phyloP scores from a whole-genome alignment of 805 yeast species.

The Yarrowia keelungensis region DNA sequence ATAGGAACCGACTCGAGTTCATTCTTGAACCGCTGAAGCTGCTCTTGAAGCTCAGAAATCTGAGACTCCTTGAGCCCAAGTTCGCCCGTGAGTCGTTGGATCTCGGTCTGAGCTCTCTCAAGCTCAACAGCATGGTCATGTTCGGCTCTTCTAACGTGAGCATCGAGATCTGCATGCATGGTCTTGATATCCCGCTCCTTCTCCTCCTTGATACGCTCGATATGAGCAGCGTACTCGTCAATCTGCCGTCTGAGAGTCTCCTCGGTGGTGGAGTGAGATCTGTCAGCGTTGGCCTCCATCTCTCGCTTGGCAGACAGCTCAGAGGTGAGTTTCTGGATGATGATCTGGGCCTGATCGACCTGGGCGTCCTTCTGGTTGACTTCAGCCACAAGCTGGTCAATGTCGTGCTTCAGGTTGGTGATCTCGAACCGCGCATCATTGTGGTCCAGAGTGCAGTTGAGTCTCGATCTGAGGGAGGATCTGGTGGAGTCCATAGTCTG shows the following conservation, averaged over 20 bases:
- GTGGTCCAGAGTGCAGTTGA: conserved; percentile 20
- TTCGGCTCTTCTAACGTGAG: conserved; percentile 15
- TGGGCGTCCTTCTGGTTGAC: conserved; percentile 29
- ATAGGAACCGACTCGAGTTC: conserved; percentile 16
- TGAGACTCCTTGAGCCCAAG: conserved; percentile 8
- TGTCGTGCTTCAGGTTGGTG: conserved; percentile 16
- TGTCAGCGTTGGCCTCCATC: conserved; percentile 5
- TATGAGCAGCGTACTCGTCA: conserved; percentile 16
- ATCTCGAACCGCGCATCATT: conserved; percentile 20
- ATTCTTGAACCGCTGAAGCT: neutral
- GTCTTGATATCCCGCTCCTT: conserved; percentile 26
- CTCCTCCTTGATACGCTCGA: conserved; percentile 28
- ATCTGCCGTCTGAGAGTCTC: conserved; percentile 23
- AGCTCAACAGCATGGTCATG: conserved; percentile 32
- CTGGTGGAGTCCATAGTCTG: conserved; percentile 16
- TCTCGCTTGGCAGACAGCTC: conserved; percentile 33
- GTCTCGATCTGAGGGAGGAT: neutral
- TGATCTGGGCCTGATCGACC: conserved; percentile 15
- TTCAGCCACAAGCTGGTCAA: conserved; percentile 26
- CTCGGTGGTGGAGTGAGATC: conserved; percentile 10
- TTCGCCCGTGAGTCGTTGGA: conserved; percentile 5
- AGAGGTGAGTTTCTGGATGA: conserved; percentile 26
- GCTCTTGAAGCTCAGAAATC: conserved; percentile 6
- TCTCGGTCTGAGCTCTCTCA: neutral
- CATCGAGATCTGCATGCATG: conserved; percentile 30